Percentiles rank a stretch among this genome's conserved stretches.
These are phyloP conservation scores for Elsinoe perseae DNA, from an alignment of 2,329 filamentous ascomycete genomes.

Conservation along the genomic window DNA sequence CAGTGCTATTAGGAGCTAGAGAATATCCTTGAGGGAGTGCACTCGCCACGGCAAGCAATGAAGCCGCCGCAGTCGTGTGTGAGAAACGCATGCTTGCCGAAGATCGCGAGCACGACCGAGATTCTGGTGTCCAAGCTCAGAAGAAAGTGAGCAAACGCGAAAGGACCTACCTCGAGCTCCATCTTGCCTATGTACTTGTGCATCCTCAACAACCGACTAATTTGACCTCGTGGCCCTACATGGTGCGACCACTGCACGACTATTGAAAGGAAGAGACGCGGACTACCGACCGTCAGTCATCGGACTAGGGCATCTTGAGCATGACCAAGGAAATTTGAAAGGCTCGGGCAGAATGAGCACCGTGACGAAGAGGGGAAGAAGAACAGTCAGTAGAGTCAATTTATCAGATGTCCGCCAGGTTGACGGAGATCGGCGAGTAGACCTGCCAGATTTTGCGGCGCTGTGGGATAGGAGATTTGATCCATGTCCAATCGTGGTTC, in stretches of 20 bases:
- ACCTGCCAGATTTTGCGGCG: constrained; percentile 1
- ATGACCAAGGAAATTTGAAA: not conserved
- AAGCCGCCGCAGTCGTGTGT: not conserved
- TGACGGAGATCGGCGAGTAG: not conserved
- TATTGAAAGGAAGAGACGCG: not conserved
- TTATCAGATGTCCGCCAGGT: constrained; percentile 1
- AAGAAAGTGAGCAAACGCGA: not conserved
- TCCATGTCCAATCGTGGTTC: not conserved
- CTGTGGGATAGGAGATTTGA: not conserved
- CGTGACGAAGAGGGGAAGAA: not conserved
- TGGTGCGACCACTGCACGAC: not conserved
- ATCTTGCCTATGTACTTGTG: not conserved
- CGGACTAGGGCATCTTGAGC: not conserved
- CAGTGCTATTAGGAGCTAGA: not conserved
- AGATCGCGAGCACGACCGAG: no score
- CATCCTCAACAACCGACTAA: not conserved
- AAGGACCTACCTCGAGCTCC: not conserved
- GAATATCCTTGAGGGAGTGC: not conserved
- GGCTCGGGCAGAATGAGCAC: not conserved
- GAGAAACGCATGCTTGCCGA: not conserved
- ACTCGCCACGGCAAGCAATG: constrained; percentile 1
- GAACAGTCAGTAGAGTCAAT: constrained; percentile 1
- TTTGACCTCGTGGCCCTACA: not conserved
- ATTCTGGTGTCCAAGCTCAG: not conserved
- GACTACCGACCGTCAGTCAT: constrained; percentile 2